Evolutionary conservation across 306 rosid species (phyloP), one percentile per base, ranked within the genome.

Genomic region (Fragaria nilgerrensis): DNA sequence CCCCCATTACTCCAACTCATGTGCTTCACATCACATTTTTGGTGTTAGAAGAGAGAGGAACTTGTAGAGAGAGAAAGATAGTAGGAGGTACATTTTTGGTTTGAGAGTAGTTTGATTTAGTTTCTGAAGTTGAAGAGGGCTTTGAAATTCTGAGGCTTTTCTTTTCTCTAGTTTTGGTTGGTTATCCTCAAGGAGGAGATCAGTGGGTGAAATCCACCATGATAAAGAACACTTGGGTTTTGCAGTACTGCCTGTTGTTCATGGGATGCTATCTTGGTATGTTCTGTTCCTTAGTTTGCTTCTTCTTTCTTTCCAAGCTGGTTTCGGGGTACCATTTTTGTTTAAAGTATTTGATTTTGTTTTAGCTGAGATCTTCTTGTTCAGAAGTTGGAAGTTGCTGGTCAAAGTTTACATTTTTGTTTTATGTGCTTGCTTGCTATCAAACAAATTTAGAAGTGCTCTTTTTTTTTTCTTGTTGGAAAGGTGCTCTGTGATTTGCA

Each of bases 241-340:
- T 85, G 68, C 83, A 79, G 39, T 77, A 69, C 78, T 56, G 58
- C 77, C 36, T 94, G 32, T 36, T 85, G 72, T 76, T 89, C 72
- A 55, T 89, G 73, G 72, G 87, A 75, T 82, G 82, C 81, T 79
- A 45, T 69, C 79, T 90, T 79, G 90, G 98, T 94, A 87, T 81
- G 88, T 43, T 81, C 36, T 85, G 29, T 82, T 52, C 73, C 73
- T 74, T 9, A 7, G 20, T 48, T 39, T 9, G 2, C 47, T 49
- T 45, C 77, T 61, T 17, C 16, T 58, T 52, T n/a, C 10, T 52
- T 55, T 22, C 72, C n/a, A 58, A 61, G 39, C 67, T 27, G 15
- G 56, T 22, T 27, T 19, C n/a, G 20, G 36, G 14, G 23, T 68
- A 48, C 27, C 9, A 8, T 65, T 37, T 55, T 14, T 2, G 27